Percentiles rank a stretch among this genome's conserved stretches.
These are phyloP conservation scores for Evernia prunastri DNA, from an alignment of 495 filamentous ascomycete species.

Conservation along the genomic window DNA sequence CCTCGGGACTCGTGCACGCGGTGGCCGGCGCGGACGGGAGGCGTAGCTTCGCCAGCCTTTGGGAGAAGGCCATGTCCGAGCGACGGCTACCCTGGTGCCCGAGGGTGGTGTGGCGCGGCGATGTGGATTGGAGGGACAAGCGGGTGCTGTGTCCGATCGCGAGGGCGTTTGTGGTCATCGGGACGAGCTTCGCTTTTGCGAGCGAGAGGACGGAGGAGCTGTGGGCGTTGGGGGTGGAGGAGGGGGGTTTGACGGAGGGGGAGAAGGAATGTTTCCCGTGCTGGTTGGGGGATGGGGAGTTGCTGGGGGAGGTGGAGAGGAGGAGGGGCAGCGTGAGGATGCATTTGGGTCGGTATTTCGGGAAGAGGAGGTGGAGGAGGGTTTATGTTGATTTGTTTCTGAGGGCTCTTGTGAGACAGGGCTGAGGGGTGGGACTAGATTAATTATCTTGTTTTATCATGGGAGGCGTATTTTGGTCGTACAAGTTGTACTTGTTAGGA, in stretches of 20 bases:
- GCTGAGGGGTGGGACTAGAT: too few relatives aligned
- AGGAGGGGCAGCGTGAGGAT: too few relatives aligned
- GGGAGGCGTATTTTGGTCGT: too few relatives aligned
- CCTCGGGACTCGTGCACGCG: conserved; percentile 20
- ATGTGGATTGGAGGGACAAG: background rate
- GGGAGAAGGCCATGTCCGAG: background rate
- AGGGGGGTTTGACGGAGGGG: background rate
- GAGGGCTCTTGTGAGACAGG: too few relatives aligned
- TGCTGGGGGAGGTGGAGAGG: too few relatives aligned
- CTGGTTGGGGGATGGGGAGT: too few relatives aligned
- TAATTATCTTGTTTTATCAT: too few relatives aligned
- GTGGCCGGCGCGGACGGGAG: conserved; percentile 13
- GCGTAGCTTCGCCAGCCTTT: background rate
- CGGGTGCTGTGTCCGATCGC: background rate
- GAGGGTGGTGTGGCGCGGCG: background rate
- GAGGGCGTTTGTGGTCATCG: background rate
- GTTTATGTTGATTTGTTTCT: too few relatives aligned
- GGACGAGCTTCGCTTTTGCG: background rate
- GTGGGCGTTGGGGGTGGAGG: background rate
- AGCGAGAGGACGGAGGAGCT: background rate
- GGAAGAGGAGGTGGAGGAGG: too few relatives aligned
- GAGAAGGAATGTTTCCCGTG: background rate
- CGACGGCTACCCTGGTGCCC: background rate
- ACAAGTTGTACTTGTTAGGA: too few relatives aligned
- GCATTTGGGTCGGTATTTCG: too few relatives aligned